Evolutionary conservation across 495 filamentous ascomycete genomes (phyloP).

Genomic region (Massariosphaeria phaeospora): DNA sequence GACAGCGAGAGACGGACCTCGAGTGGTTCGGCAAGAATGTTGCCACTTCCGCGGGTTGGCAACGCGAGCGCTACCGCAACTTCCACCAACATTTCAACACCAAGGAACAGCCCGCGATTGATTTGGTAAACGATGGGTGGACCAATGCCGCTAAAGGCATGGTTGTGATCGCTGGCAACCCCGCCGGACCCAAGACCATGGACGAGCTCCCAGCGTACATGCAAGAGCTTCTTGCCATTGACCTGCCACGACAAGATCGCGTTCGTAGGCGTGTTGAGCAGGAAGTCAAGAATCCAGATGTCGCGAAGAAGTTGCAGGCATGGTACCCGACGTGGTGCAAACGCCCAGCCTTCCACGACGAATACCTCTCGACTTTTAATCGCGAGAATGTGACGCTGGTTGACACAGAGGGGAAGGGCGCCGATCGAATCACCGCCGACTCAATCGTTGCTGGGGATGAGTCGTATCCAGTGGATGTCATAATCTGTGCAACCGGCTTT

Average conservation of each 20-base stretch:
- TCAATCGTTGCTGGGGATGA: conserved; percentile 42
- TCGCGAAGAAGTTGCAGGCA: conserved; percentile 34
- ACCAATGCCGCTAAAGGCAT: conserved; percentile 10
- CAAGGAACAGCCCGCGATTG: too few species aligned
- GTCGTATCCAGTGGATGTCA: conserved; percentile 46
- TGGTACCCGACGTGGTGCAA: conserved; percentile 42
- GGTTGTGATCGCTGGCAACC: conserved; percentile 45
- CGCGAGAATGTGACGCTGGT: conserved; percentile 40
- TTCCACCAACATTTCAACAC: conserved; percentile 33
- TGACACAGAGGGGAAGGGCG: conserved; percentile 52
- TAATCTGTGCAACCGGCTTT: conserved; percentile 51
- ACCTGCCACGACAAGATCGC: conserved; percentile 31
- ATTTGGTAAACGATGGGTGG: conserved; percentile 35
- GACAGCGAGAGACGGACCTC: conserved; percentile 47
- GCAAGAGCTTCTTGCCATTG: conserved; percentile 23
- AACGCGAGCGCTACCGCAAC: conserved; percentile 29
- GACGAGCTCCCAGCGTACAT: conserved; percentile 43
- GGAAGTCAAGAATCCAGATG: conserved; percentile 35
- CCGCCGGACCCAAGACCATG: too few species aligned
- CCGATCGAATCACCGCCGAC: conserved; percentile 40
- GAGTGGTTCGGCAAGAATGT: conserved; percentile 46
- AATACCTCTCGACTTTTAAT: conserved; percentile 36
- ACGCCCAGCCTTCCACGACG: conserved; percentile 41
- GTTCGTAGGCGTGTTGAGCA: conserved; percentile 33
- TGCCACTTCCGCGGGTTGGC: conserved; percentile 42